A percentile compares a stretch with the other conserved stretches of the same genome.
phyloP scores from a whole-genome alignment of 2,329 filamentous ascomycete species.

The Catunica adiposa region DNA sequence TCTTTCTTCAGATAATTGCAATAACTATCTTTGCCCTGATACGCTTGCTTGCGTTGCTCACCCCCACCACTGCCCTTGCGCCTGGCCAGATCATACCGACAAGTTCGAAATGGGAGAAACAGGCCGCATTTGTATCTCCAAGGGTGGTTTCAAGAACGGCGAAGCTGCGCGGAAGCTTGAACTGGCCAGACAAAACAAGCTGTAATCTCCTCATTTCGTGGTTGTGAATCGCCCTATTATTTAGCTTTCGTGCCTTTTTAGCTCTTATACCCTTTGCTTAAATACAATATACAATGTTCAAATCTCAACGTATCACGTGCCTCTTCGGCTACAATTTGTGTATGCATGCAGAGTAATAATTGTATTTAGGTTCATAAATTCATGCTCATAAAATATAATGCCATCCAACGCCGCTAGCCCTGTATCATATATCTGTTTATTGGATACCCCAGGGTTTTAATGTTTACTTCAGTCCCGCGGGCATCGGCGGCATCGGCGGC shows the following conservation, averaged over 20 bases:
- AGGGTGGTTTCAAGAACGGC: conserved; percentile 55
- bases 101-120: conserved; percentile 62
- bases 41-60: conserved; percentile 92
- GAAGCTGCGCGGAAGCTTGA: conserved; percentile 64
- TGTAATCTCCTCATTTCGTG: conserved; percentile 27
- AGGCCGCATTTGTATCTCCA: conserved; percentile 55
- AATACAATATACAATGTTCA: conserved; percentile 5
- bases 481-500: conserved; percentile 29
- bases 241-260: background rate
- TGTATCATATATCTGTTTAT: background rate
- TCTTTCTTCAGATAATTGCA: conserved; percentile 52
- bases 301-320: too few relatives aligned
- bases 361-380: background rate
- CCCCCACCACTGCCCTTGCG: conserved; percentile 91
- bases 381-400: background rate
- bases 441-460: background rate
- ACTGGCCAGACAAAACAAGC: conserved; percentile 59
- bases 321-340: too few relatives aligned
- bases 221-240: background rate
- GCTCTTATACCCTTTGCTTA: background rate
- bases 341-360: too few relatives aligned
- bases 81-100: conserved; percentile 59
- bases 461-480: conserved; percentile 16
- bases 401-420: background rate
- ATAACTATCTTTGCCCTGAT: conserved; percentile 86